These are phyloP conservation scores for Vitis cinerea DNA, from an alignment of 164 flowering plant genomes.

Conservation along the genomic window DNA sequence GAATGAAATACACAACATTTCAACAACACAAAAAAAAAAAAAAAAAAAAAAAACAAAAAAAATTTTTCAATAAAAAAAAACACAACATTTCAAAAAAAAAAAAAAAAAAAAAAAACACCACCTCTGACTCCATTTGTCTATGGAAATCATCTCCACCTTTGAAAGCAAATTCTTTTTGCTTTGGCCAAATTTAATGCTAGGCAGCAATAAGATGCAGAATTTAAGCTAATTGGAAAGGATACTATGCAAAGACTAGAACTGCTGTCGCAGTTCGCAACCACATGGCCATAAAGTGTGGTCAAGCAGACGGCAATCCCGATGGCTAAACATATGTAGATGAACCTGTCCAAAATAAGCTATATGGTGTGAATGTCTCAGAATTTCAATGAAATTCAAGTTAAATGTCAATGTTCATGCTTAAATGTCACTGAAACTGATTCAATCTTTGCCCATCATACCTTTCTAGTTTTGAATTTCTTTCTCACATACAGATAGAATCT, in stretches of 20 bases:
- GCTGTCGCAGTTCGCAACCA: conserved; percentile 31
- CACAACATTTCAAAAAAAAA: no score
- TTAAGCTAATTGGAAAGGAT: conserved; percentile 32
- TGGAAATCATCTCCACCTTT: no score
- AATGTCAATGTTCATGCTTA: background rate
- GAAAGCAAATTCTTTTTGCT: no score
- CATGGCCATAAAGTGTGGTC: conserved; percentile 41
- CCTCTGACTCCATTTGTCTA: no score
- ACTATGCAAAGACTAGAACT: conserved; percentile 32
- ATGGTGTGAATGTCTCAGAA: background rate
- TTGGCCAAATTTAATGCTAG: no score
- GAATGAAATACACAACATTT: no score
- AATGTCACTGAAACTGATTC: background rate
- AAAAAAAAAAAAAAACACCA: background rate
- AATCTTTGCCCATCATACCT: no score
- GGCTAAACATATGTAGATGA: conserved; percentile 44
- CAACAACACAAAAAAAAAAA: background rate
- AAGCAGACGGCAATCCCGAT: conserved; percentile 51
- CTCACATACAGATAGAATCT: background rate
- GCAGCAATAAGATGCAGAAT: background rate
- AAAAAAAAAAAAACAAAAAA: no score
- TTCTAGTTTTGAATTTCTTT: no score
- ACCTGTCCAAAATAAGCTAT: conserved; percentile 36
- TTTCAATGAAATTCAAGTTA: no score
- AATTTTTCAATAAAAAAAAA: no score